Conservation (phyloP, 2,329 filamentous ascomycete species). For the Pyrenochaeta sp. region DNA sequence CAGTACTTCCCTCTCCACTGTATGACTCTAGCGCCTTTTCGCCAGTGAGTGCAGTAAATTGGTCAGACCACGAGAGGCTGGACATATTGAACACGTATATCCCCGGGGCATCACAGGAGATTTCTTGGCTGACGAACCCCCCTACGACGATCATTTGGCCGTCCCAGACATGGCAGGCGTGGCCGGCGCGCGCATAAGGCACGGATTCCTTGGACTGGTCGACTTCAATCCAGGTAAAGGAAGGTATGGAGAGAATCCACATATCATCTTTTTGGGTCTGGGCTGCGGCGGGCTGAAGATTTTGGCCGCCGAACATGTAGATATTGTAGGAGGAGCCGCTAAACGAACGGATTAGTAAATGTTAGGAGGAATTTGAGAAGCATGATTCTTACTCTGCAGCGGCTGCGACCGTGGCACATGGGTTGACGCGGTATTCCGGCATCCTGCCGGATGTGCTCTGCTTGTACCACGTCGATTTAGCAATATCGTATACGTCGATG, state of each 20-base stretch:
- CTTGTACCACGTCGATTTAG: slow-evolving; percentile 73
- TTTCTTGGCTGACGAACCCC: slow-evolving; percentile 69
- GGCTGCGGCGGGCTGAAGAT: slow-evolving; percentile 67
- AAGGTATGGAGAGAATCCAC: slow-evolving; percentile 82
- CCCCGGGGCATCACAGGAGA: slow-evolving; percentile 72
- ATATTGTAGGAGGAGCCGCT: slow-evolving; percentile 77
- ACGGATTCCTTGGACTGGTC: slow-evolving; percentile 55
- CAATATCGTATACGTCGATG: slow-evolving; percentile 84
- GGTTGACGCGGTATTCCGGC: slow-evolving; percentile 69
- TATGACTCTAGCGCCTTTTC: slow-evolving; percentile 57
- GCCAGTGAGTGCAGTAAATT: slow-evolving; percentile 72
- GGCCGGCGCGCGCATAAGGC: slow-evolving; percentile 71
- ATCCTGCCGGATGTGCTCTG: slow-evolving; percentile 70
- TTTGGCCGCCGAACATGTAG: slow-evolving; percentile 81
- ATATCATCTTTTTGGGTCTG: slow-evolving; percentile 73
- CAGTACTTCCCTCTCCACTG: slow-evolving; percentile 38
- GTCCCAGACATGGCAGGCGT: slow-evolving; percentile 80
- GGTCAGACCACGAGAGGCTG: slow-evolving; percentile 71
- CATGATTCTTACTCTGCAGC: slow-evolving; percentile 64
- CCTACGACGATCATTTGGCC: slow-evolving; percentile 83
- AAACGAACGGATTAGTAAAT: slow-evolving; percentile 16
- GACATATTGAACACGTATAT: slow-evolving; percentile 82
- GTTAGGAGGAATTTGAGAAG: not conserved
- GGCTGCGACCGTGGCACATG: slow-evolving; percentile 76
- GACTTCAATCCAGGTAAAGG: slow-evolving; percentile 80